A percentile compares a stretch with the other conserved stretches of the same genome.
Evolutionary conservation across 257 asterid genomes (phyloP).

Genomic region (Nicotiana tomentosiformis): DNA sequence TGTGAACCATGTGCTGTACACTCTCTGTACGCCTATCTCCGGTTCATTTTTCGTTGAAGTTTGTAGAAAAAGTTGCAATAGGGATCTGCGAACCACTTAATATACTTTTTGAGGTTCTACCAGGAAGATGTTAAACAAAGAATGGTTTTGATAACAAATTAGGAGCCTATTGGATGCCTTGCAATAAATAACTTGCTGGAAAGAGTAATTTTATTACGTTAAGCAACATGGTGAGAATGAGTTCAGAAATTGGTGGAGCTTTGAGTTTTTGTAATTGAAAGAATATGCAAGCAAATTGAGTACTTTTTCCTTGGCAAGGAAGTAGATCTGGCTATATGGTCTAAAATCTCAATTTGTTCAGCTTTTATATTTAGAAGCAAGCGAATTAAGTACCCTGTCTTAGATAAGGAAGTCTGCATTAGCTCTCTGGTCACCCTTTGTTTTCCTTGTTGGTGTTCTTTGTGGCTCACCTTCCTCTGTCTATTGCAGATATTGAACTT

Average conservation of each 20-base stretch:
- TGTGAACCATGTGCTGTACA: background rate
- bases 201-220: background rate
- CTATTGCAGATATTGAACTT: background rate
- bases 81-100: background rate
- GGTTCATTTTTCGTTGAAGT: background rate
- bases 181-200: background rate
- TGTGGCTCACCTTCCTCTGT: background rate
- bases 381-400: background rate
- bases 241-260: background rate
- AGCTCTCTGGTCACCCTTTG: background rate
- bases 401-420: background rate
- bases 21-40: background rate
- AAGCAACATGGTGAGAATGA: background rate
- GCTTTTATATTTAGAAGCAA: background rate
- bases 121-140: background rate
- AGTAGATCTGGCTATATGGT: background rate
- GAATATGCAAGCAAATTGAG: background rate
- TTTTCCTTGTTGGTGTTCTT: background rate
- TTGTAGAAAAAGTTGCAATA: no score
- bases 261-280: background rate
- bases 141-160: background rate
- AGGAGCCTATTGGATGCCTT: background rate
- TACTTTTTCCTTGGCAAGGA: background rate
- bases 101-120: background rate
- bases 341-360: background rate